A percentile compares a stretch with the other conserved stretches of the same genome.
Evolutionary conservation across 2,329 filamentous ascomycete species (phyloP).

Genomic region (Paraconiothyrium sp.): DNA sequence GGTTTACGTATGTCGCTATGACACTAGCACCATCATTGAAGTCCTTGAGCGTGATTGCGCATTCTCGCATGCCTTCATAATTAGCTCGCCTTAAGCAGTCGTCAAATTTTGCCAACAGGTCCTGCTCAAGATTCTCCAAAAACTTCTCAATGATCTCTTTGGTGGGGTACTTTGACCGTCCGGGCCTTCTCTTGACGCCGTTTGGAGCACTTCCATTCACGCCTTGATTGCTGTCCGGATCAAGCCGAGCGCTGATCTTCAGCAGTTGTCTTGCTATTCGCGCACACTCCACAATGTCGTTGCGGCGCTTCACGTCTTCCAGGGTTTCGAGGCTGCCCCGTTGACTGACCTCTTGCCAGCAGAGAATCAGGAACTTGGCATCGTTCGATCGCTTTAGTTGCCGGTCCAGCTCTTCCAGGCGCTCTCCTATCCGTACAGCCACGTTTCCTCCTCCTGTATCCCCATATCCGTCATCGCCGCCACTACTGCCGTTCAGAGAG

Average conservation of each 20-base stretch:
- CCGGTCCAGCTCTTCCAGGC: slow-evolving; percentile 90
- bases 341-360: slow-evolving; percentile 95
- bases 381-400: slow-evolving; percentile 90
- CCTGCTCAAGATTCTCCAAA: slow-evolving; percentile 93
- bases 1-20: slow-evolving; percentile 95
- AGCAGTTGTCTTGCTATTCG: slow-evolving; percentile 93
- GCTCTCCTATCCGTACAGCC: slow-evolving; percentile 93
- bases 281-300: slow-evolving; percentile 92
- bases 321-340: slow-evolving; percentile 85
- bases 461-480: slow-evolving; percentile 60
- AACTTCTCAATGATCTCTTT: slow-evolving; percentile 96
- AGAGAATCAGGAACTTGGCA: slow-evolving; percentile 93
- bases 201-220: slow-evolving; percentile 57
- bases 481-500: slow-evolving; percentile 73
- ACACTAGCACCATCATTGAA: slow-evolving; percentile 97
- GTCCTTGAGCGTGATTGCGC: slow-evolving; percentile 89
- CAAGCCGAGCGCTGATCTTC: slow-evolving; percentile 90
- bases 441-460: slow-evolving; percentile 82
- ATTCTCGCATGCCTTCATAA: slow-evolving; percentile 98
- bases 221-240: slow-evolving; percentile 69
- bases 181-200: slow-evolving; percentile 52
- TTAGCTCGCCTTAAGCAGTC: slow-evolving; percentile 95
- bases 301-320: slow-evolving; percentile 86
- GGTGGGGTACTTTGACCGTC: slow-evolving; percentile 67
- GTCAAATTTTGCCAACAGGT: slow-evolving; percentile 94